Conservation (phyloP, 139 green algal genomes). For the Pseudopediastrum boryanum region DNA sequence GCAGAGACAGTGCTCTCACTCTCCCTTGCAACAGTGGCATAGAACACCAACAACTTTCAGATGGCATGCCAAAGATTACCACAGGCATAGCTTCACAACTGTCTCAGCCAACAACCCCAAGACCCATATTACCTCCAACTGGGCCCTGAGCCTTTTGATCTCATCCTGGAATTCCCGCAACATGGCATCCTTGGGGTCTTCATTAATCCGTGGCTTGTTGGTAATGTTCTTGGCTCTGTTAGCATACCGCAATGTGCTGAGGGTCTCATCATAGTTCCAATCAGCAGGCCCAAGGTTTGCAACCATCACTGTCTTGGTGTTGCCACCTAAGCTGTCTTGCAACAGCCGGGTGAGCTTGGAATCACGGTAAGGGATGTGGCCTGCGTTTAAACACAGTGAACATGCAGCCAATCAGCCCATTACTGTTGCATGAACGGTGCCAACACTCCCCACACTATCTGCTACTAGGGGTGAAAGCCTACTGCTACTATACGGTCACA, state of each 20-base stretch:
- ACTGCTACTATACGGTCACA: too few species aligned
- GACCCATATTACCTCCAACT: slow-evolving; percentile 61
- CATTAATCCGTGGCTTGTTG: slow-evolving; percentile 87
- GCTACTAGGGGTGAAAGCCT: too few species aligned
- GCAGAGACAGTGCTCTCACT: too few species aligned
- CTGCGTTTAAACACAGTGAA: too few species aligned
- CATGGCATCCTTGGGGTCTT: slow-evolving; percentile 94
- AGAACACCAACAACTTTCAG: too few species aligned
- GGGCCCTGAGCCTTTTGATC: slow-evolving; percentile 75
- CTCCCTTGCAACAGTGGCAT: too few species aligned
- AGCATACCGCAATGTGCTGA: slow-evolving; percentile 71
- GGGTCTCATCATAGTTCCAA: slow-evolving; percentile 85
- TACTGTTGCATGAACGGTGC: too few species aligned
- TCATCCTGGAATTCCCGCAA: slow-evolving; percentile 93
- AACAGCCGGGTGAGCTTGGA: slow-evolving; percentile 83
- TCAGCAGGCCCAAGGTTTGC: slow-evolving; percentile 80
- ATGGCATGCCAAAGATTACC: too few species aligned
- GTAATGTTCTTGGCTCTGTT: slow-evolving; percentile 85
- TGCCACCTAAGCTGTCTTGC: slow-evolving; percentile 77
- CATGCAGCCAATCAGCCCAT: too few species aligned
- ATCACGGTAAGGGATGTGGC: slow-evolving; percentile 80
- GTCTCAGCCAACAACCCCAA: slow-evolving; percentile 5
- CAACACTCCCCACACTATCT: too few species aligned
- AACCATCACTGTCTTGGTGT: slow-evolving; percentile 87
- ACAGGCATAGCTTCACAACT: too few species aligned